Evolutionary conservation across 148 eudicot genomes (phyloP).

Genomic region (Silene uniflora): DNA sequence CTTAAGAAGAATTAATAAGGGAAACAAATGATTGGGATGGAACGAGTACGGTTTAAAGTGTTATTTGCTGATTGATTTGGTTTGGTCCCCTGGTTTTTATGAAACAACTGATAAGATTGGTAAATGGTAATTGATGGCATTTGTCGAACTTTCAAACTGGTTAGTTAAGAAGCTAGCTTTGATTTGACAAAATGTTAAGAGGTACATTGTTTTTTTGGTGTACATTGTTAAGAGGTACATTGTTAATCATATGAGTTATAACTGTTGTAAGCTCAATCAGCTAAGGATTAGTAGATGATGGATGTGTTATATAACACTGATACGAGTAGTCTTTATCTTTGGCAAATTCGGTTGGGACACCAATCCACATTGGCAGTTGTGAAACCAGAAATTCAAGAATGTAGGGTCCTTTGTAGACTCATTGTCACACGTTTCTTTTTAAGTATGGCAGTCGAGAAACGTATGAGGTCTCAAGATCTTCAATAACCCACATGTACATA

Average conservation of each 20-base stretch:
- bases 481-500: background rate
- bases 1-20: too few species aligned
- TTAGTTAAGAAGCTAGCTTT: background rate
- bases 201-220: slow-evolving; percentile 16
- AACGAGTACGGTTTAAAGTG: background rate
- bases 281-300: background rate
- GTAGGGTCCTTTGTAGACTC: background rate
- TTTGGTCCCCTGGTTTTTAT: background rate
- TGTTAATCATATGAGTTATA: slow-evolving; percentile 8
- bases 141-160: background rate
- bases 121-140: background rate
- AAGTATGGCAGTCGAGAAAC: background rate
- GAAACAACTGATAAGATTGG: background rate
- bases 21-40: too few species aligned
- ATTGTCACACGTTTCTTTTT: background rate
- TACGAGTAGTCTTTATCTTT: background rate
- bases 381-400: background rate
- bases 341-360: background rate
- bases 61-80: slow-evolving; percentile 11
- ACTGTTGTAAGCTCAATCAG: background rate
- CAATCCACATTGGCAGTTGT: background rate
- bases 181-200: background rate
- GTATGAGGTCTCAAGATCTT: background rate
- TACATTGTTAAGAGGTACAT: background rate
- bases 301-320: background rate